Conservation (phyloP, 352 stramenopile genomes). For the Blastocystis sp. region DNA sequence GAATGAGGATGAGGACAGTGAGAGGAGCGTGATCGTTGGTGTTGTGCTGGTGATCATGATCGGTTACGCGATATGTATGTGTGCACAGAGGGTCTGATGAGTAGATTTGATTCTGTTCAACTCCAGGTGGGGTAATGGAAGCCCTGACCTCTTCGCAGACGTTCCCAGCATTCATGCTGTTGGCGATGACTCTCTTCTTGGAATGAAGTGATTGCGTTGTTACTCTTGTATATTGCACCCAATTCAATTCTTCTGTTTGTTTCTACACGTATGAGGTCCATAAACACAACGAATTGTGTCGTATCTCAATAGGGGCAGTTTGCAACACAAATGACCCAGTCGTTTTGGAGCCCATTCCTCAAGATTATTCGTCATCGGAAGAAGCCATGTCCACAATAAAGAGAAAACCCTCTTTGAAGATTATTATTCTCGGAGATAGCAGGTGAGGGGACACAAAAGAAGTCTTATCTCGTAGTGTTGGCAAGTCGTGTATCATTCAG, state of each 20-base stretch:
- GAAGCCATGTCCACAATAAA: slow-evolving; percentile 70
- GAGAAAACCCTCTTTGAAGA: slow-evolving; percentile 93
- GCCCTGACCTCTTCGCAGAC: background rate
- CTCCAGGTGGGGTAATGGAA: background rate
- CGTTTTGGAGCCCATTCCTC: background rate
- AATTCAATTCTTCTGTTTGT: background rate
- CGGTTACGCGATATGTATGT: slow-evolving; percentile 25
- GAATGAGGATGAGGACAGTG: background rate
- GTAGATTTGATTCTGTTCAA: background rate
- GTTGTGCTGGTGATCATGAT: slow-evolving; percentile 23
- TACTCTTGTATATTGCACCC: background rate
- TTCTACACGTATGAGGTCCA: background rate
- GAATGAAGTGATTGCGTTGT: background rate
- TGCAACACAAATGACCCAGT: background rate
- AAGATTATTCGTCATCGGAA: background rate
- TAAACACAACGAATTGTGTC: background rate
- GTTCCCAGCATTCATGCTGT: background rate
- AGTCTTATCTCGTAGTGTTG: slow-evolving; percentile 78
- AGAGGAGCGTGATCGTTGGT: background rate
- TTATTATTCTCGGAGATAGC: slow-evolving; percentile 95
- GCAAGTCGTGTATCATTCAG: slow-evolving; percentile 99
- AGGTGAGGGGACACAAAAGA: slow-evolving; percentile 74
- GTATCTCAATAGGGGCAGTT: background rate
- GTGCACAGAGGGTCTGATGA: background rate
- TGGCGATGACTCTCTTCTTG: background rate